Conservation (phyloP, 1,284 basidiomycete genomes). For the Volvariella volvacea region DNA sequence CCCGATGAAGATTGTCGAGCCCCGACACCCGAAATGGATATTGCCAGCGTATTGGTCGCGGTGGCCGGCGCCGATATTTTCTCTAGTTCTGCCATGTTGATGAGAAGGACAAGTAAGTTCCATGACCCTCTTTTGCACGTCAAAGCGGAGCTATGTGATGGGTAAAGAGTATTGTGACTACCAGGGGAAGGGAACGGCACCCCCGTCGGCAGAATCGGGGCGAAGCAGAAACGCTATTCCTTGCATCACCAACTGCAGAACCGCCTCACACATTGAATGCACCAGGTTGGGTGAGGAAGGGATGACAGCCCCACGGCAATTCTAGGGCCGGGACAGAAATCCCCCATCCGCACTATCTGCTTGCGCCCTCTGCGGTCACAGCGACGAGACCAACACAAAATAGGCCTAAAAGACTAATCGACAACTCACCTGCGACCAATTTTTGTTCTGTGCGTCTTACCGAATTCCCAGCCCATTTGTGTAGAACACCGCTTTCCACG, state of each 20-base stretch:
- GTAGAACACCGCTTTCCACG: slow-evolving; percentile 20
- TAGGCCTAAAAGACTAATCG: slow-evolving; percentile 10
- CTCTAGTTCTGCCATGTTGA: slow-evolving; percentile 23
- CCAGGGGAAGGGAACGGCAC: too few relatives aligned
- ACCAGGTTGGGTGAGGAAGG: too few relatives aligned
- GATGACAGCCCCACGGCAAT: too few relatives aligned
- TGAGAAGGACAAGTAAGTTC: slow-evolving; percentile 8
- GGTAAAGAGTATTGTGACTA: too few relatives aligned
- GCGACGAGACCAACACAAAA: slow-evolving; percentile 9
- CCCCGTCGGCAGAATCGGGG: neutral
- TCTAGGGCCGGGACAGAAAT: too few relatives aligned
- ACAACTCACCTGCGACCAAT: neutral
- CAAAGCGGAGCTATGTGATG: too few relatives aligned
- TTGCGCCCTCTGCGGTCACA: neutral
- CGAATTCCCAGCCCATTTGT: slow-evolving; percentile 28
- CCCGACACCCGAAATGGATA: slow-evolving; percentile 35
- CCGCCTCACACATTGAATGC: too few relatives aligned
- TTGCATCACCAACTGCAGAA: too few relatives aligned
- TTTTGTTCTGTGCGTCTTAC: slow-evolving; percentile 16
- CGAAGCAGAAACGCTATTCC: neutral
- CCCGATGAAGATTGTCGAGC: slow-evolving; percentile 63
- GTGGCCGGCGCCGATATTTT: slow-evolving; percentile 24
- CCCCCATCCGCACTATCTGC: too few relatives aligned
- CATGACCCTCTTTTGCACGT: too few relatives aligned
- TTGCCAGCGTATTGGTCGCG: slow-evolving; percentile 25